Evolutionary conservation across 2,329 filamentous ascomycete genomes (phyloP).

Genomic region (Cladosporium austrohemisphaericum): DNA sequence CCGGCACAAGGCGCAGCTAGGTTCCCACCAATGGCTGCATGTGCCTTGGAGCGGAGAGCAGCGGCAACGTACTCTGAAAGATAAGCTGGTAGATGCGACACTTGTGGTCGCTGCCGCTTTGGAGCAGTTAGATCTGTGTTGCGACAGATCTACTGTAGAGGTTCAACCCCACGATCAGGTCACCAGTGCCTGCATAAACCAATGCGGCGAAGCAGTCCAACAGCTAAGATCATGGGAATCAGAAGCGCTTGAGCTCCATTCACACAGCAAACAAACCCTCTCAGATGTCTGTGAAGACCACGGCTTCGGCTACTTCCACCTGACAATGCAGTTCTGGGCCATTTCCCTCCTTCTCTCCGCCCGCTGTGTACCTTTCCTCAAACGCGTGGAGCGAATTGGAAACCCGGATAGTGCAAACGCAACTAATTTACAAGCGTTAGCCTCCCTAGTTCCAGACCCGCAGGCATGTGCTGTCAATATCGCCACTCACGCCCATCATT

Average conservation of each 20-base stretch:
- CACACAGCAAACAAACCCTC: no score
- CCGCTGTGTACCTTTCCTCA: background rate
- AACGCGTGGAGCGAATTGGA: no score
- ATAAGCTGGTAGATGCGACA: background rate
- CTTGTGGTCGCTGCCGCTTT: background rate
- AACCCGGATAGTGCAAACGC: no score
- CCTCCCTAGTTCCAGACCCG: background rate
- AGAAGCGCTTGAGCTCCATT: background rate
- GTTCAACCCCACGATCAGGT: background rate
- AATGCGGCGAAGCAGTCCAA: background rate
- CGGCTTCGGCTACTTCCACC: background rate
- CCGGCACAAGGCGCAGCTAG: background rate
- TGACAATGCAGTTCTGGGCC: background rate
- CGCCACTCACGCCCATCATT: background rate
- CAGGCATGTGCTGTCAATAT: background rate
- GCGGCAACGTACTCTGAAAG: background rate
- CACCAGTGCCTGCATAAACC: background rate
- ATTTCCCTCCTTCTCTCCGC: background rate
- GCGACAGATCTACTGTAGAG: no score
- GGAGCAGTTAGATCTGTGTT: background rate
- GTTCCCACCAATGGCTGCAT: background rate
- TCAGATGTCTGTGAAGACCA: background rate
- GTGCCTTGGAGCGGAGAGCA: background rate
- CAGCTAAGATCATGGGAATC: background rate
- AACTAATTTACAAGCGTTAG: background rate